Conservation (phyloP, 2,329 filamentous ascomycete species). For the Claviceps sorghi region DNA sequence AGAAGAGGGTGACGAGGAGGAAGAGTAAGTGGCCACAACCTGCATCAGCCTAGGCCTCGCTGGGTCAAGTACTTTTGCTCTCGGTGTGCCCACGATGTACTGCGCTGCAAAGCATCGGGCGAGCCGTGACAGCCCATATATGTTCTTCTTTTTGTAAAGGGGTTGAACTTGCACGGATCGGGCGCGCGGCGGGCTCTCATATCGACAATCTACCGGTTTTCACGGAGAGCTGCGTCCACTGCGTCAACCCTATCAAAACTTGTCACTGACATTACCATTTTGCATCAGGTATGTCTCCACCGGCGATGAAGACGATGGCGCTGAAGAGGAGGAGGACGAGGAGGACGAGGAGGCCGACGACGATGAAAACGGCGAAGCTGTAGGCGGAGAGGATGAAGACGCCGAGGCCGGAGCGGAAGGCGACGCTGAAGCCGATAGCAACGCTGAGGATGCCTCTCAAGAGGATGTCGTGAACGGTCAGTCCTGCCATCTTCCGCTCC, state of each 20-base stretch:
- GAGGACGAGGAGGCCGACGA: constrained; percentile 21
- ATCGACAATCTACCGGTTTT: background rate
- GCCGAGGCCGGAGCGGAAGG: constrained; percentile 7
- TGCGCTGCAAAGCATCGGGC: background rate
- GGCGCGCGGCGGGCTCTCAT: too few species aligned
- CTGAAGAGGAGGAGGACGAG: constrained; percentile 25
- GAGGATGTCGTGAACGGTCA: constrained; percentile 23
- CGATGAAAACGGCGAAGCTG: constrained; percentile 15
- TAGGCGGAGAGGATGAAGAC: constrained; percentile 10
- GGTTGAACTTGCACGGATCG: too few species aligned
- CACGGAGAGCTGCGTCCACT: background rate
- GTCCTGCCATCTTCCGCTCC: constrained; percentile 1
- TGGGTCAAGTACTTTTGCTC: background rate
- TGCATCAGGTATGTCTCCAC: constrained; percentile 20
- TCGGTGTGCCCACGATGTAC: too few species aligned
- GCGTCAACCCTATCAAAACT: background rate
- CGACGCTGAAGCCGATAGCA: constrained; percentile 10
- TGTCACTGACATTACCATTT: background rate
- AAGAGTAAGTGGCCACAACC: constrained; percentile 30
- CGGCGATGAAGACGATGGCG: constrained; percentile 26
- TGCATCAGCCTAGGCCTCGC: background rate
- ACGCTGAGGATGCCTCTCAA: constrained; percentile 6
- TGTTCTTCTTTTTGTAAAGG: too few species aligned
- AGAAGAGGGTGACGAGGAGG: constrained; percentile 37
- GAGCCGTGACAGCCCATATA: background rate